Percentiles rank a stretch among this genome's conserved stretches.
These are phyloP conservation scores for Petunia secreta DNA, from an alignment of 257 asterid species.

Conservation along the genomic window DNA sequence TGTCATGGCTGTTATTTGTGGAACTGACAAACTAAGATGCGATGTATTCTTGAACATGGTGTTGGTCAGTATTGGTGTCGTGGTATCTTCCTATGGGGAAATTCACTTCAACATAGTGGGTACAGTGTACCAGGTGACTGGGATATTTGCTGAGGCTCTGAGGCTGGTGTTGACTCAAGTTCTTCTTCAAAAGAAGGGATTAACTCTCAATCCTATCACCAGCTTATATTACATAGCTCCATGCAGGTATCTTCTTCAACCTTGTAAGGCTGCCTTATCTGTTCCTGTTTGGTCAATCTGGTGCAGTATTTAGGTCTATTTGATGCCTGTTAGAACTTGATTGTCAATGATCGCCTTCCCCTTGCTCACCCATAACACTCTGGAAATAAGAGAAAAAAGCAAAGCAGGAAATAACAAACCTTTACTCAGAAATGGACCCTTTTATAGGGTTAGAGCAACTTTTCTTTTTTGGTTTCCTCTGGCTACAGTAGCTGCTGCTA, in stretches of 20 bases:
- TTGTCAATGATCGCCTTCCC: background rate
- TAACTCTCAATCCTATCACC: conserved; percentile 91
- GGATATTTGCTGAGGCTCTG: conserved; percentile 96
- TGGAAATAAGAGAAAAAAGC: background rate
- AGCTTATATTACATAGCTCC: conserved; percentile 99
- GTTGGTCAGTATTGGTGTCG: conserved; percentile 93
- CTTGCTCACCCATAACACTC: background rate
- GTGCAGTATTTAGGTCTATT: conserved; percentile 13
- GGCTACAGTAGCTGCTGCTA: background rate
- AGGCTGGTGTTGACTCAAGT: conserved; percentile 97
- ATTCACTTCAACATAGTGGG: conserved; percentile 95
- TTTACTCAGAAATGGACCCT: background rate
- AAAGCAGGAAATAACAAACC: background rate
- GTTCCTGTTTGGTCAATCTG: conserved; percentile 1
- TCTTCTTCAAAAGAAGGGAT: conserved; percentile 92
- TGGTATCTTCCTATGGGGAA: conserved; percentile 94
- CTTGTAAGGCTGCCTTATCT: conserved; percentile 26
- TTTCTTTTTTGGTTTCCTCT: background rate
- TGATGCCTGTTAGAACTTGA: background rate
- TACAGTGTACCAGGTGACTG: conserved; percentile 96
- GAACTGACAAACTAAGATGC: conserved; percentile 87
- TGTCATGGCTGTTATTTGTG: conserved; percentile 90
- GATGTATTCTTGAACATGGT: conserved; percentile 90
- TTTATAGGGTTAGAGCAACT: conserved; percentile 15
- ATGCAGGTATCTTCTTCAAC: conserved; percentile 75